Evolutionary conservation across 2,329 filamentous ascomycete species (phyloP).

Genomic region (Knufia fluminis): DNA sequence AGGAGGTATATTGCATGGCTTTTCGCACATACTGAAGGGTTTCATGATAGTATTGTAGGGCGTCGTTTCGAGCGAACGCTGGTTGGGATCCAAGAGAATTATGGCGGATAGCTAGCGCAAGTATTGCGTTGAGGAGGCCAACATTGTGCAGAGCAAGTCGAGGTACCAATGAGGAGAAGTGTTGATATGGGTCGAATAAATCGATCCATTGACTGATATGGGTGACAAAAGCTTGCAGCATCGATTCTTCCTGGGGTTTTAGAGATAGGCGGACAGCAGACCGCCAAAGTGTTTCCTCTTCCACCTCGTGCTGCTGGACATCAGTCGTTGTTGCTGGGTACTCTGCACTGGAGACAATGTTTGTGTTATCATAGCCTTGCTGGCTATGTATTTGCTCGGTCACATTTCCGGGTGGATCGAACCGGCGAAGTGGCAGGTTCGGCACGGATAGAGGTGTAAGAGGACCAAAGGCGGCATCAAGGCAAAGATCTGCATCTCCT

Average conservation of each 20-base stretch:
- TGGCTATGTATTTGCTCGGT: too few relatives aligned
- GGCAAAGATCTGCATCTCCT: too few relatives aligned
- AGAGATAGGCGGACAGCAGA: neutral
- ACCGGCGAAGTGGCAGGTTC: too few relatives aligned
- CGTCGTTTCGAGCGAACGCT: conserved; percentile 12
- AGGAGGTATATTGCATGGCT: conserved; percentile 24
- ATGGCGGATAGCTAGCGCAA: conserved; percentile 24
- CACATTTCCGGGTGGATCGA: too few relatives aligned
- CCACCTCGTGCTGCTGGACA: too few relatives aligned
- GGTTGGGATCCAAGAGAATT: conserved; percentile 17
- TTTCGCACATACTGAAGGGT: conserved; percentile 25
- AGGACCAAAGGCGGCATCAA: too few relatives aligned
- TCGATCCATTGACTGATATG: conserved; percentile 23
- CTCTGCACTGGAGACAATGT: too few relatives aligned
- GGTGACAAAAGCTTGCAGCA: conserved; percentile 8
- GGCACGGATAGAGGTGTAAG: too few relatives aligned
- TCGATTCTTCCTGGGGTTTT: conserved; percentile 2
- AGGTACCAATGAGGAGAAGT: conserved; percentile 32
- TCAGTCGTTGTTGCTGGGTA: too few relatives aligned
- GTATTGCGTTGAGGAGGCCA: conserved; percentile 25
- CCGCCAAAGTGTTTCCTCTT: conserved; percentile 7
- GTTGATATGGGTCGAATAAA: conserved; percentile 33
- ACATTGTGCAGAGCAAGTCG: conserved; percentile 23
- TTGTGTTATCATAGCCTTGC: too few relatives aligned
- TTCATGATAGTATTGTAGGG: conserved; percentile 25